Percentiles rank a stretch among this genome's conserved stretches.
Conservation (phyloP, 371 early-diverging fungal species). For the Lichtheimia ramosa region DNA sequence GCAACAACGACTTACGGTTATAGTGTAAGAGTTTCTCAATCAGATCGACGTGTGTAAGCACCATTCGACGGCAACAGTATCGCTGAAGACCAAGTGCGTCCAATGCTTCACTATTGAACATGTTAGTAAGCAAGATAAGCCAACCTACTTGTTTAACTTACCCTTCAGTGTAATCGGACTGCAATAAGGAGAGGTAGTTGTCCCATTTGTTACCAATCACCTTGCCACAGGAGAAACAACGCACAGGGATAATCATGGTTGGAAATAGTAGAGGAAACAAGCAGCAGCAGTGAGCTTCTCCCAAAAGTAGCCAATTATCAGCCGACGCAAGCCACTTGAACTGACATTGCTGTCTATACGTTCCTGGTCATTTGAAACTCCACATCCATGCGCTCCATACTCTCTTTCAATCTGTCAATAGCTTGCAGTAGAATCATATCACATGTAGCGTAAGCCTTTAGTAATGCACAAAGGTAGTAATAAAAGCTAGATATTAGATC, state of each 20-base stretch:
- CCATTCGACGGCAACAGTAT: conserved; percentile 99
- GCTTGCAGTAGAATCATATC: too few species aligned
- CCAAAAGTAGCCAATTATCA: not conserved
- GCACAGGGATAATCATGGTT: conserved; percentile 93
- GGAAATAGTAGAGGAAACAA: not conserved
- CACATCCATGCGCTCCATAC: too few species aligned
- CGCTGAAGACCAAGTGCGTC: conserved; percentile 93
- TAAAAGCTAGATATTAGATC: too few species aligned
- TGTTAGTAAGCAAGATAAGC: not conserved
- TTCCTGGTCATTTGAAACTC: too few species aligned
- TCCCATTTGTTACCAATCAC: conserved; percentile 99
- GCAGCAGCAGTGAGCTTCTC: not conserved
- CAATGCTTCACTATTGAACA: conserved; percentile 78
- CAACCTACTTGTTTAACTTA: conserved; percentile 31
- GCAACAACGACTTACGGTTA: conserved; percentile 67
- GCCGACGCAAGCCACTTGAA: not conserved
- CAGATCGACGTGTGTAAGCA: conserved; percentile 98
- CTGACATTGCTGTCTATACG: not conserved
- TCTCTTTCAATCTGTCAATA: too few species aligned
- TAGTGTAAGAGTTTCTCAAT: conserved; percentile 98
- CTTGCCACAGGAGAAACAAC: conserved; percentile 98
- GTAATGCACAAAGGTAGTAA: too few species aligned
- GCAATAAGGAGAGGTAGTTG: conserved; percentile 83
- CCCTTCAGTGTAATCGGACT: conserved; percentile 77
- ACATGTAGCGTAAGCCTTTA: too few species aligned